Evolutionary conservation across 306 rosid genomes (phyloP).

Genomic region (Glycine latifolia): DNA sequence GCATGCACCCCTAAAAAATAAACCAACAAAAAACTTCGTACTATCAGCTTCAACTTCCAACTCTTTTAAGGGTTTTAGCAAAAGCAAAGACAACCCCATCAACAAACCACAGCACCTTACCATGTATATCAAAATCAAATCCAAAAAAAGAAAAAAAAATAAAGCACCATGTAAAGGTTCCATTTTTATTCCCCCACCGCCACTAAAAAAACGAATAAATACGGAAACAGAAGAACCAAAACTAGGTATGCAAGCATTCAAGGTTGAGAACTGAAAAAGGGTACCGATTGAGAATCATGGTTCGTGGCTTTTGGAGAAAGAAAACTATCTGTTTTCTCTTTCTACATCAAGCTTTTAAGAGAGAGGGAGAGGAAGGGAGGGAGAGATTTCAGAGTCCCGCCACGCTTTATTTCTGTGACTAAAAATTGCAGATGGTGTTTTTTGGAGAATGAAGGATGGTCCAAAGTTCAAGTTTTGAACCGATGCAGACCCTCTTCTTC

Average conservation of each 20-base stretch:
- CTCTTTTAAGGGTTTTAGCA: constrained; percentile 41
- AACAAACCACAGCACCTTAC: constrained; percentile 58
- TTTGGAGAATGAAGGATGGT: constrained; percentile 48
- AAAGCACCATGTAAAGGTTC: constrained; percentile 18
- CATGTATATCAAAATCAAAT: constrained; percentile 54
- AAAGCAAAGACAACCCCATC: constrained; percentile 48
- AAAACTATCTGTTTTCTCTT: constrained; percentile 29
- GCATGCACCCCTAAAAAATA: constrained; percentile 40
- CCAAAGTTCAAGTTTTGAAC: constrained; percentile 65
- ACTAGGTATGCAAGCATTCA: constrained; percentile 26
- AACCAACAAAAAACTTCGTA: constrained; percentile 27
- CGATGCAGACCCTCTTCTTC: constrained; percentile 59
- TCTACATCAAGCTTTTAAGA: neutral
- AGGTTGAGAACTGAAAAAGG: constrained; percentile 34
- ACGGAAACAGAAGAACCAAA: neutral
- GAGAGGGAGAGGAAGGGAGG: neutral
- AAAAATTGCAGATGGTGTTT: constrained; percentile 49
- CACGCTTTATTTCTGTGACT: constrained; percentile 52
- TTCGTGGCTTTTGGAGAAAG: constrained; percentile 37
- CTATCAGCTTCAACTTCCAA: constrained; percentile 39
- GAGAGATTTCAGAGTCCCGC: constrained; percentile 48
- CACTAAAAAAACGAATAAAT: neutral
- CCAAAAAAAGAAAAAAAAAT: constrained; percentile 37
- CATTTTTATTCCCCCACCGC: neutral
- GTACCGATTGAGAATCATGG: constrained; percentile 51